Evolutionary conservation across 129 eudicot genomes (phyloP), one percentile per base, ranked within the genome.

Genomic region (Flaveria brownii): DNA sequence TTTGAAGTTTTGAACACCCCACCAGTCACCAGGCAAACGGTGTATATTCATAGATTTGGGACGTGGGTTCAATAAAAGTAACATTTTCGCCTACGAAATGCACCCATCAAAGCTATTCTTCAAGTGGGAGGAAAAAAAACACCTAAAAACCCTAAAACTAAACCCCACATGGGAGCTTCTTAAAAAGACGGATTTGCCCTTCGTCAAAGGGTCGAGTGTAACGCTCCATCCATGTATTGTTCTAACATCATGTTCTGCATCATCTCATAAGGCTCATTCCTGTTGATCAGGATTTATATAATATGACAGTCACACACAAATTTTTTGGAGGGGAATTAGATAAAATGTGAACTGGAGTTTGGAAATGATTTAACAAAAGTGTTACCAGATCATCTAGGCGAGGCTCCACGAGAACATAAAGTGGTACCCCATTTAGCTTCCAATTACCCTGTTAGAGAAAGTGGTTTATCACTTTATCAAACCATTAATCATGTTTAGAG

Each of bases 321-420:
- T 25, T 13, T 4, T n/a, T n/a, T 17, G 51, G n/a, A 2, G 12
- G 25, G 13, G 20, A 66, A 51, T 18, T 63, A n/a, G 6, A 61
- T n/a, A 43, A 26, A 5, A 17, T 9, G 0, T 7, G 13, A 23
- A 12, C 57, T 0, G 28, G 1, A 42, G 42, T 20, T 36, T 52
- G 51, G 17, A 12, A 60, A n/a, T 25, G 17, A 68, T 25, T 54
- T 41, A 26, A 6, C 16, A 9, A 63, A 42, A 54, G 59, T 28
- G 13, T 36, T 86, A 86, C 85, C 87, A 77, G 49, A 78, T 68
- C 78, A 70, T 79, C 81, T 71, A 85, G 88, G 60, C 97, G 91
- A 82, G 98, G 97, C 87, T 91, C 98, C 79, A 94, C 96, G 50
- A 94, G 91, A 52, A 88, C 88, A 45, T 88, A 94, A 4, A 94